phyloP scores from a whole-genome alignment of 352 stramenopile genomes.

The Pythium biforme region DNA sequence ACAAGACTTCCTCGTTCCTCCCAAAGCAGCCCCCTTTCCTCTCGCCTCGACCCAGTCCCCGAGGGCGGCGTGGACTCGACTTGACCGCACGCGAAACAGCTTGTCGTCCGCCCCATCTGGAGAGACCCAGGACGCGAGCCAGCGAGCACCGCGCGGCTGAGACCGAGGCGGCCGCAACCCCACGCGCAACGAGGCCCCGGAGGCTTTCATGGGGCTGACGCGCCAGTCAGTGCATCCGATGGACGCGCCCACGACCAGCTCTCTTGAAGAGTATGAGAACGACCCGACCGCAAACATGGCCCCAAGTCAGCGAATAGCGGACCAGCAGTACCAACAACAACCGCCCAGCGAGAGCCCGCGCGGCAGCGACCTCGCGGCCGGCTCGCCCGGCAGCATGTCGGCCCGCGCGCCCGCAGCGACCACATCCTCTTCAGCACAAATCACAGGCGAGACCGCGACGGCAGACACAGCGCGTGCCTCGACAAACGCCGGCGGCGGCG shows the following conservation, averaged over 20 bases:
- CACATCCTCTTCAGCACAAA: background rate
- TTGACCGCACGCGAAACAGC: background rate
- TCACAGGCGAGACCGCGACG: background rate
- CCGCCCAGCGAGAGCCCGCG: conserved; percentile 16
- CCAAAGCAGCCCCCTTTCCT: background rate
- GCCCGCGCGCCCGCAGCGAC: conserved; percentile 4
- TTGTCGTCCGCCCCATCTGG: conserved; percentile 3
- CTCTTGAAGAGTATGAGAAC: conserved; percentile 27
- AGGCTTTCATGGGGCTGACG: conserved; percentile 49
- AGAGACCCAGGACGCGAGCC: conserved; percentile 12
- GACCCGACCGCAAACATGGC: conserved; percentile 18
- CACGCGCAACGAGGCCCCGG: too few species aligned
- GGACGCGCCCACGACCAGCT: conserved; percentile 30
- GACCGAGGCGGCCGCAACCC: conserved; percentile 4
- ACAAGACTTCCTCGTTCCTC: background rate
- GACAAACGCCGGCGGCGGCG: background rate
- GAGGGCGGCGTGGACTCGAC: background rate
- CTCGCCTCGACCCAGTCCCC: background rate
- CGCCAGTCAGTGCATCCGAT: conserved; percentile 71
- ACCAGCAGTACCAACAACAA: conserved; percentile 29
- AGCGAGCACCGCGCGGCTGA: conserved; percentile 3
- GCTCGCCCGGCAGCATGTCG: conserved; percentile 11
- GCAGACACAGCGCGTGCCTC: background rate
- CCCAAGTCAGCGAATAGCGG: conserved; percentile 28
- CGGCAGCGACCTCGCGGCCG: conserved; percentile 16